Evolutionary conservation across 1,284 basidiomycete species (phyloP), one percentile per base, ranked within the genome.

Genomic region (Leccinum proliferum): DNA sequence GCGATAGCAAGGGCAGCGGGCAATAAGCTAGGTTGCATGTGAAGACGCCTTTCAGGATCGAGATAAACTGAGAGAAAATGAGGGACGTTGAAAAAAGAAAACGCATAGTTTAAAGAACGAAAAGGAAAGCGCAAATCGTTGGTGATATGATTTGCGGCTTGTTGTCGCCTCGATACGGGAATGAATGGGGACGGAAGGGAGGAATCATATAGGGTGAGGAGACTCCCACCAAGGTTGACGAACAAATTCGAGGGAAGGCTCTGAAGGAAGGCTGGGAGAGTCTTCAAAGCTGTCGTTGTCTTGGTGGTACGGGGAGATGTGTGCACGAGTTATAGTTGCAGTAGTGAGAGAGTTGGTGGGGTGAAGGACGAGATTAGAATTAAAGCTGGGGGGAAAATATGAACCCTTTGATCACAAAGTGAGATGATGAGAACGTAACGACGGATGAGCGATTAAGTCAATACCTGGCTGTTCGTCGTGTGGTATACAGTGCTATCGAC

Each of bases 201-300:
- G 25, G 78, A 75, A 43, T 76, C 67, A 72, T 90, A 90, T 9
- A 86, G 70, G 32, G 77, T 76, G 43, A 90, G 73, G 77, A 5
- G 81, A 83, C 69, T 91, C 90, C 87, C 88, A 92, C 89, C 89
- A 91, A 39, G 84, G 85, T 76, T 87, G 84, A 60, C 87, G 86
- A 34, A 79, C 77, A 71, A 88, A 90, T 56, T 81, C 79, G 34
- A 87, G 73, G 12, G 87, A 86, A 7, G 88, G 89, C 64, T 84
- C 83, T 57, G 76, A 69, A 35, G 69, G 73, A 37, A 81, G 82
- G 63, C 67, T 65, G 65, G 59, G 48, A 64, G 59, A 64, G 56
- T 64, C 66, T 68, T 72, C 64, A 9, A 66, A 62, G 32, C 62
- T 65, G 39, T 74, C 73, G 61, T 77, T 74, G 58, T 79, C 74